phyloP scores from a whole-genome alignment of 371 early-diverging fungal genomes.

The Coemansia sp. region DNA sequence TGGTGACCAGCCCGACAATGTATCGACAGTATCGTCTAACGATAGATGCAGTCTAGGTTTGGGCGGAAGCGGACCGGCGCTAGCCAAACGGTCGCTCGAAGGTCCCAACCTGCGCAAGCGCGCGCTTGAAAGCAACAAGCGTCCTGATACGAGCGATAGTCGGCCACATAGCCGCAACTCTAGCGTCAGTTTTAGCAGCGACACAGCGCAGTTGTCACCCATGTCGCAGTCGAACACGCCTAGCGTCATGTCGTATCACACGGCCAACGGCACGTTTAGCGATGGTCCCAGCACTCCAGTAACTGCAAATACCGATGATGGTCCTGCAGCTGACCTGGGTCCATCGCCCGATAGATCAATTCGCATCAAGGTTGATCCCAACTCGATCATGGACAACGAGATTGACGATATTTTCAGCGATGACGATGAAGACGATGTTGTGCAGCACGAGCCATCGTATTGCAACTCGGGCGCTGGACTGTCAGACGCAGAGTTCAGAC shows the following conservation, averaged over 20 bases:
- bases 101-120: conserved; percentile 28
- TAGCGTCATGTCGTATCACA: conserved; percentile 38
- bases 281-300: conserved; percentile 10
- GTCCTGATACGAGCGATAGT: background rate
- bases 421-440: conserved; percentile 38
- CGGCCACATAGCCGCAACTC: conserved; percentile 17
- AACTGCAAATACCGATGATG: background rate
- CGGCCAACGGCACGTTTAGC: conserved; percentile 29
- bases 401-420: conserved; percentile 49
- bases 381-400: conserved; percentile 18
- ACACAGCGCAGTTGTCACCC: conserved; percentile 12
- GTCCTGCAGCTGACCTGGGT: background rate
- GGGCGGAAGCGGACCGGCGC: conserved; percentile 13
- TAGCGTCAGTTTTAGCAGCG: conserved; percentile 16
- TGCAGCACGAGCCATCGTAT: conserved; percentile 44
- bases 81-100: conserved; percentile 16
- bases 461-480: conserved; percentile 36
- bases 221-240: conserved; percentile 24
- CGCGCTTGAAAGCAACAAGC: conserved; percentile 17
- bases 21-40: conserved; percentile 31
- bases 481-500: conserved; percentile 4
- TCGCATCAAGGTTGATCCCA: conserved; percentile 39
- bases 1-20: conserved; percentile 15
- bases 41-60: conserved; percentile 43
- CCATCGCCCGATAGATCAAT: conserved; percentile 13